Evolutionary conservation across 2,329 filamentous ascomycete species (phyloP).

Genomic region (Nannizzia gypsea): DNA sequence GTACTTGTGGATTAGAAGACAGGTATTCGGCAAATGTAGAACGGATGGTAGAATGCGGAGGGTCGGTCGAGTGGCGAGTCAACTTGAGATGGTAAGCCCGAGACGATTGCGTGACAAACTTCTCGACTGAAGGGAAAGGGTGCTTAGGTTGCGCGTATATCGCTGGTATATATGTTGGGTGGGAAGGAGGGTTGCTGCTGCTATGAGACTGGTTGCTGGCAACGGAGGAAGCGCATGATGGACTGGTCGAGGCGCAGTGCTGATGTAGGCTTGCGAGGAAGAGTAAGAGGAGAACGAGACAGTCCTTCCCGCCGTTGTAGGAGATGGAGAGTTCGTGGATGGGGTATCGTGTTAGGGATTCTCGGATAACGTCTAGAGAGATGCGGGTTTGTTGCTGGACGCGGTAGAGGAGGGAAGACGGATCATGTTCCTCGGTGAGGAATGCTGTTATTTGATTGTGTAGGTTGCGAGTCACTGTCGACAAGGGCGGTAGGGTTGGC

Average conservation of each 20-base stretch:
- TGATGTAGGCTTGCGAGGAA: slow-evolving; percentile 55
- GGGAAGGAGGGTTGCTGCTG: slow-evolving; percentile 5
- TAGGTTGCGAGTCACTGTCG: slow-evolving; percentile 56
- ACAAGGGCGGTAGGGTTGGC: slow-evolving; percentile 21
- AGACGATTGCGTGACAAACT: slow-evolving; percentile 61
- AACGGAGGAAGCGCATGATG: neutral
- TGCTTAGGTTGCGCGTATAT: slow-evolving; percentile 81
- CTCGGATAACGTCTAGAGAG: slow-evolving; percentile 60
- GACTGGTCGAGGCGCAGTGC: slow-evolving; percentile 3
- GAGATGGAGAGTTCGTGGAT: slow-evolving; percentile 72
- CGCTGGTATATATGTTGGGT: slow-evolving; percentile 48
- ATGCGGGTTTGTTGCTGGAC: slow-evolving; percentile 64
- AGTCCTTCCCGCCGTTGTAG: slow-evolving; percentile 98
- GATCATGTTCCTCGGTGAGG: slow-evolving; percentile 47
- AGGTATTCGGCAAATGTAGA: slow-evolving; percentile 70
- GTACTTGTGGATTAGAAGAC: slow-evolving; percentile 39
- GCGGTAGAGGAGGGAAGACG: slow-evolving; percentile 43
- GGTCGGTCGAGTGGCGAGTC: slow-evolving; percentile 58
- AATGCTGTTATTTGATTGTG: slow-evolving; percentile 51
- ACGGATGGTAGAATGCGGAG: slow-evolving; percentile 49
- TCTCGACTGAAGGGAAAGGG: slow-evolving; percentile 75
- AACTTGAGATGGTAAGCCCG: slow-evolving; percentile 63
- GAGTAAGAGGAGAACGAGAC: slow-evolving; percentile 78
- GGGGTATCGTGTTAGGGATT: slow-evolving; percentile 65
- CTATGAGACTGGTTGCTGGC: neutral